Percentiles rank a stretch among this genome's conserved stretches.
phyloP scores from a whole-genome alignment of 2,329 filamentous ascomycete genomes.

The Nigrospora sphaerica region DNA sequence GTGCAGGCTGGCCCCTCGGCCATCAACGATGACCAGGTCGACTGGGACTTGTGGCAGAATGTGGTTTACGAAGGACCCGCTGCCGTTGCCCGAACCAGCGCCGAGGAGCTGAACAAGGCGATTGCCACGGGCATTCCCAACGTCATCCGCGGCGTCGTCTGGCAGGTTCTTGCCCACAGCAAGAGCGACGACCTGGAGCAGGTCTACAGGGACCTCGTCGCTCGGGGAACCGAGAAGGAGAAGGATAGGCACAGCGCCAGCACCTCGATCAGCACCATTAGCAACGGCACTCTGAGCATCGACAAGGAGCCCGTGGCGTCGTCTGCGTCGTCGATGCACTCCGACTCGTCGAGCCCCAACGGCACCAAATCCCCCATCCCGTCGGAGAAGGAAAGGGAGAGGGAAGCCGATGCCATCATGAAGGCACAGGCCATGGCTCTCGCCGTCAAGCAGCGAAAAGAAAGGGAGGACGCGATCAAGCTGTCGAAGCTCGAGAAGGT shows the following conservation, averaged over 20 bases:
- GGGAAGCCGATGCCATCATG: slow-evolving; percentile 53
- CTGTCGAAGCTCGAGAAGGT: slow-evolving; percentile 82
- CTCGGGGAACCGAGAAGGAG: slow-evolving; percentile 75
- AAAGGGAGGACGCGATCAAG: slow-evolving; percentile 67
- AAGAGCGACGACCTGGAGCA: slow-evolving; percentile 85
- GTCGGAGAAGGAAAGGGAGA: slow-evolving; percentile 53
- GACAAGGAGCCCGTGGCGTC: slow-evolving; percentile 65
- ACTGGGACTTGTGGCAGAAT: slow-evolving; percentile 97
- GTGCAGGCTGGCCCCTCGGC: slow-evolving; percentile 69
- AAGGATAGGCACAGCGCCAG: slow-evolving; percentile 53
- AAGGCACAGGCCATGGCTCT: slow-evolving; percentile 59
- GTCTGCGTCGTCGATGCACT: slow-evolving; percentile 79
- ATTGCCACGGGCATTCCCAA: slow-evolving; percentile 92
- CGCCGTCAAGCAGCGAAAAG: slow-evolving; percentile 67
- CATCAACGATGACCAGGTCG: slow-evolving; percentile 68
- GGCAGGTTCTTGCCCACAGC: slow-evolving; percentile 94
- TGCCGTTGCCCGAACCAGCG: slow-evolving; percentile 78
- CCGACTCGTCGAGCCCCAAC: slow-evolving; percentile 61
- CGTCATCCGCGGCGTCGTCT: slow-evolving; percentile 95
- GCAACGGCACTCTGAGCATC: slow-evolving; percentile 47
- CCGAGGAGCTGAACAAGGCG: slow-evolving; percentile 82
- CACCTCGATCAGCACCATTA: slow-evolving; percentile 41
- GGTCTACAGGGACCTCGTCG: slow-evolving; percentile 76
- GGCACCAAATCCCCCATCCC: slow-evolving; percentile 47
- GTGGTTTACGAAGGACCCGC: slow-evolving; percentile 92